These are phyloP conservation scores for Lactifluus piperatus DNA, from an alignment of 768 basidiomycete genomes.

Conservation along the genomic window DNA sequence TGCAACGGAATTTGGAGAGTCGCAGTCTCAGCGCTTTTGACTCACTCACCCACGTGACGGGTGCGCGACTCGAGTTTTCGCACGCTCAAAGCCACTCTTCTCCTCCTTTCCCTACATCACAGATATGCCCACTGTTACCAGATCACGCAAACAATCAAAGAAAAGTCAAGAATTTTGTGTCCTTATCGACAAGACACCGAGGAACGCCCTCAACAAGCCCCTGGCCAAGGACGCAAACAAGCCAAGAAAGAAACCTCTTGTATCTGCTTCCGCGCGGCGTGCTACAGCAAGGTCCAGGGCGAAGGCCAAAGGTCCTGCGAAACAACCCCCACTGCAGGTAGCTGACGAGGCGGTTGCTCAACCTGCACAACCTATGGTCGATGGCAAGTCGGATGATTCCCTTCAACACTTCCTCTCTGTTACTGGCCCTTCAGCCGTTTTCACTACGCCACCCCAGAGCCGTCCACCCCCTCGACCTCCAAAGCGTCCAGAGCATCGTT, in stretches of 20 bases:
- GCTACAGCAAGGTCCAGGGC: constrained; percentile 1
- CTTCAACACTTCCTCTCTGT: background rate
- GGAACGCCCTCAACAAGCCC: constrained; percentile 1
- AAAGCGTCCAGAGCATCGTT: constrained; percentile 8
- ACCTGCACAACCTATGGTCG: background rate
- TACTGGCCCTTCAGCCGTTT: background rate
- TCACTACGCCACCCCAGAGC: constrained; percentile 14
- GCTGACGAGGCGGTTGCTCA: background rate
- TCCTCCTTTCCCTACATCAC: background rate
- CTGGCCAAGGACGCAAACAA: background rate
- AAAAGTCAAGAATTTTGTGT: constrained; percentile 9
- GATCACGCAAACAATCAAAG: background rate
- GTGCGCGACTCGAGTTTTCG: background rate
- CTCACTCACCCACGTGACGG: constrained; percentile 8
- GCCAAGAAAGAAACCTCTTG: background rate
- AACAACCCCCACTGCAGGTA: background rate
- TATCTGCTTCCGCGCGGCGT: background rate
- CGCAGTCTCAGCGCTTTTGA: no score
- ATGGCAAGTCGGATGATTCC: background rate
- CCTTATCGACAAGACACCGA: constrained; percentile 19
- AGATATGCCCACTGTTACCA: constrained; percentile 7
- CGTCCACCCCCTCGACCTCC: constrained; percentile 9
- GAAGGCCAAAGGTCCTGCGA: constrained; percentile 5
- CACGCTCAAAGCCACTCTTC: background rate
- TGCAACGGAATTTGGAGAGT: background rate